Percentiles rank a stretch among this genome's conserved stretches.
Evolutionary conservation across 805 yeast genomes (phyloP).

Genomic region (Saccharomycopsis fodiens): DNA sequence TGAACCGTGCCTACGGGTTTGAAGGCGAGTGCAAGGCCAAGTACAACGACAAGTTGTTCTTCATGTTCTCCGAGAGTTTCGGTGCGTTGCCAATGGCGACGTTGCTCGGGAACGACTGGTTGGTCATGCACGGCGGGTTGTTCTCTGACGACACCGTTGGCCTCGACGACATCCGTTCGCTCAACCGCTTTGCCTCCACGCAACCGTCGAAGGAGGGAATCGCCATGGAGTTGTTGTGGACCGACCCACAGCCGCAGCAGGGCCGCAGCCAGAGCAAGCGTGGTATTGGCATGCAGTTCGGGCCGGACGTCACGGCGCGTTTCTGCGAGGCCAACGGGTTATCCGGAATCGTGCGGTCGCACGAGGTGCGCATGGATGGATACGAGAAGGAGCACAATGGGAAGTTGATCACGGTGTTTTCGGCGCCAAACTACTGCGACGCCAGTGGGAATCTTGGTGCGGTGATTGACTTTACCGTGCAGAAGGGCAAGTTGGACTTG

Average conservation of each 20-base stretch:
- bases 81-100: constrained; percentile 82
- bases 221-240: constrained; percentile 96
- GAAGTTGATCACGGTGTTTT: constrained; percentile 83
- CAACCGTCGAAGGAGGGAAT: constrained; percentile 90
- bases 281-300: constrained; percentile 94
- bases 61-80: constrained; percentile 80
- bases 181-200: constrained; percentile 55
- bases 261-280: constrained; percentile 88
- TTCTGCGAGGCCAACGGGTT: constrained; percentile 70
- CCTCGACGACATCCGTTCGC: constrained; percentile 63
- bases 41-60: constrained; percentile 72
- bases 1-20: constrained; percentile 96
- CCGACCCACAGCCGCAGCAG: constrained; percentile 76
- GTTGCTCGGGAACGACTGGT: constrained; percentile 65
- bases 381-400: constrained; percentile 84
- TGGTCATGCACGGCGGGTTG: constrained; percentile 94
- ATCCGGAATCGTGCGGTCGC: constrained; percentile 82
- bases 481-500: constrained; percentile 41
- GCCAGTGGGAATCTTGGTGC: constrained; percentile 88
- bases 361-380: constrained; percentile 91
- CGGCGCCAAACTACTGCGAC: constrained; percentile 98
- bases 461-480: constrained; percentile 58
- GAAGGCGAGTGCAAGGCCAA: constrained; percentile 93
- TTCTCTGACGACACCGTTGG: constrained; percentile 70
- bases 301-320: constrained; percentile 83